These are phyloP conservation scores for Cochlearia excelsa DNA, from an alignment of 345 rosid species.

Conservation along the genomic window DNA sequence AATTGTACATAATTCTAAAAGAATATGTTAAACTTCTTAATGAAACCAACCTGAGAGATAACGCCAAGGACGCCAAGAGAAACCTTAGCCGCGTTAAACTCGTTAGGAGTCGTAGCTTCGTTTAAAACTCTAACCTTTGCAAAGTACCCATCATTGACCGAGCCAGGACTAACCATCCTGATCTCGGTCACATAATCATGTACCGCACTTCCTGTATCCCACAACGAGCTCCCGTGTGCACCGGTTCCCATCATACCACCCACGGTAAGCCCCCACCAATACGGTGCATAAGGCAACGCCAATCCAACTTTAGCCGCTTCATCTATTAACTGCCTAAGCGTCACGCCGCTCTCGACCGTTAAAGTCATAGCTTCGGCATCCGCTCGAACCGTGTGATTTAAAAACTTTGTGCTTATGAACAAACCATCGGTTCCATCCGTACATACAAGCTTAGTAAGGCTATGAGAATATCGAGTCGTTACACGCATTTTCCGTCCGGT, in stretches of 20 bases:
- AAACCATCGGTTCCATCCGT: slow-evolving; percentile 56
- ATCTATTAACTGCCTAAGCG: slow-evolving; percentile 56
- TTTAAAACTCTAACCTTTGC: slow-evolving; percentile 42
- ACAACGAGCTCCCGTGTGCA: slow-evolving; percentile 81
- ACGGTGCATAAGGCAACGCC: slow-evolving; percentile 57
- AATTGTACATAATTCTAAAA: no score
- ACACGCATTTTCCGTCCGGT: slow-evolving; percentile 61
- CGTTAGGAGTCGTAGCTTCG: slow-evolving; percentile 28
- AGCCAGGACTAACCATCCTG: no score
- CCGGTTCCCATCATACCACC: slow-evolving; percentile 81
- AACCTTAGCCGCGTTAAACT: slow-evolving; percentile 65
- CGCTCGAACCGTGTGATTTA: slow-evolving; percentile 35
- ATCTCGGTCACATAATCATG: slow-evolving; percentile 52
- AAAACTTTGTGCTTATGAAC: slow-evolving; percentile 64
- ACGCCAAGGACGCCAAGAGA: slow-evolving; percentile 89
- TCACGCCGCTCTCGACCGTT: slow-evolving; percentile 65
- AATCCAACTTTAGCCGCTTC: slow-evolving; percentile 60
- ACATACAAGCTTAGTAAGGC: slow-evolving; percentile 73
- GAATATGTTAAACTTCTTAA: not conserved
- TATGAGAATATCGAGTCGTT: slow-evolving; percentile 64
- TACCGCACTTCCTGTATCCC: slow-evolving; percentile 73
- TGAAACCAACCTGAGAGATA: slow-evolving; percentile 58
- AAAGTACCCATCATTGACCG: no score
- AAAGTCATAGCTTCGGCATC: slow-evolving; percentile 46
- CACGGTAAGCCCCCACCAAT: slow-evolving; percentile 37